Base-by-base conservation (phyloP, 2,329 filamentous ascomycete species). In the Immersiporthe knoxdaviesiana region DNA sequence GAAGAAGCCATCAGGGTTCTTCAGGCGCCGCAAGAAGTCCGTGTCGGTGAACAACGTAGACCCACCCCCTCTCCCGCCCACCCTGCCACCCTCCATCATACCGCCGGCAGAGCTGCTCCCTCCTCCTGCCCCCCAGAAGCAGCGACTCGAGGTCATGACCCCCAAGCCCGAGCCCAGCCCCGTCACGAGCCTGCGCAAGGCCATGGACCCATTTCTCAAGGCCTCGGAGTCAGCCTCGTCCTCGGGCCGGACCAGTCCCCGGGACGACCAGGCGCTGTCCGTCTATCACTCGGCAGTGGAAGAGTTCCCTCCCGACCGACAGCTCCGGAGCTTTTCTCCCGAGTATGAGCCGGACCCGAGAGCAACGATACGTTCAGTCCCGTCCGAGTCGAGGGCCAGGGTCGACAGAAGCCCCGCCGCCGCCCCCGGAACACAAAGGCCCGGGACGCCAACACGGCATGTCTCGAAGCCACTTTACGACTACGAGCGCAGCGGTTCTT, bases 1-100 rank as follows among this genome's bases (percentile, higher is more conserved):
- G 75, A 97, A 97, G 83, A 97, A 97, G 79, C 88, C 93, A 4
- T 97, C 95, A 0, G 95, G 93, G 0, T 98, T 99, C 81, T 98
- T 98, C 82, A 88, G 96, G 72, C 87, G 96, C 70, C 88, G 94
- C 72, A 98, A 98, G 87, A 97, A 95, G 85, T 97, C 94, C 6
- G 81, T 93, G 44, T 87, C 89, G 18, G 94, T 97, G 72, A 62
- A 44, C 18, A 63, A 64, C 32, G 64, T 63, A 52, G 66, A 67
- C 1, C 65, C 59, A n/a, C 67, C 67, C 10, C 77, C 79, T 59
- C 85, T 88, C 30, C 85, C 85, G 52, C 89, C 91, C 44, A 89
- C 91, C 11, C 79, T 90, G 39, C 86, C 86, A 0, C 74, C 79
- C 41, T 79, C 79, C 78, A 72, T 77, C 59, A 72, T 68, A 72